phyloP scores from a whole-genome alignment of 106 monocot genomes.

The Dendrobium nobile region DNA sequence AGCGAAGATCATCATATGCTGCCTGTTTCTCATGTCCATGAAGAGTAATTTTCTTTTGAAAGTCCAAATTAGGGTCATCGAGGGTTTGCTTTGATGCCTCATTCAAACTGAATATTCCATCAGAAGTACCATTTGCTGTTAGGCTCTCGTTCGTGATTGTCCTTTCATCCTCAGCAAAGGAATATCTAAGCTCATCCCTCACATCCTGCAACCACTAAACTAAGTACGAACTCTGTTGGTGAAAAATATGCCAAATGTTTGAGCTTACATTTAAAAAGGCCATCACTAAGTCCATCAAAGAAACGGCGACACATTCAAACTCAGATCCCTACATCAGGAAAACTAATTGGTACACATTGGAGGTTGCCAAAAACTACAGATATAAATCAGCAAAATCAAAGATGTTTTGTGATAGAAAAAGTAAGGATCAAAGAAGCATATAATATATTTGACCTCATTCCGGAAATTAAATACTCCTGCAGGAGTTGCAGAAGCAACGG shows the following conservation, averaged over 20 bases:
- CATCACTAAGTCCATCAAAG: conserved; percentile 76
- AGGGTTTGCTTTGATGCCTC: neutral
- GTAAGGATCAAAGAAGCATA: conserved; percentile 8
- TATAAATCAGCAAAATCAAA: neutral
- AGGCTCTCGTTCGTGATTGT: conserved; percentile 59
- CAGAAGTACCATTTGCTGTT: conserved; percentile 8
- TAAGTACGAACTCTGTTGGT: conserved; percentile 12
- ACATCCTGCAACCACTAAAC: conserved; percentile 50
- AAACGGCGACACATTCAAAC: conserved; percentile 83
- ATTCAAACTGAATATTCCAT: conserved; percentile 10
- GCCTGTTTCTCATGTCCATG: conserved; percentile 18
- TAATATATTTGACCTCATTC: conserved; percentile 47
- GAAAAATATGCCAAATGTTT: conserved; percentile 2
- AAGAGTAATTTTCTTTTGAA: conserved; percentile 84
- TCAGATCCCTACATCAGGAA: conserved; percentile 48
- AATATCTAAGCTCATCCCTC: conserved; percentile 72
- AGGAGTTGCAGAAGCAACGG: conserved; percentile 46
- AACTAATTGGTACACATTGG: neutral
- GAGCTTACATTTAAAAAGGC: conserved; percentile 78
- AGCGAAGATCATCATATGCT: neutral
- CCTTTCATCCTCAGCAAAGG: conserved; percentile 57
- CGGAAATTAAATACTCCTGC: conserved; percentile 61
- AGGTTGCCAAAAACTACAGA: neutral
- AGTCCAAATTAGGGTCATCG: conserved; percentile 38
- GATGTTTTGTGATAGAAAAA: neutral